These are phyloP conservation scores for Rhypophila decipiens DNA, from an alignment of 495 filamentous ascomycete genomes.

Conservation along the genomic window DNA sequence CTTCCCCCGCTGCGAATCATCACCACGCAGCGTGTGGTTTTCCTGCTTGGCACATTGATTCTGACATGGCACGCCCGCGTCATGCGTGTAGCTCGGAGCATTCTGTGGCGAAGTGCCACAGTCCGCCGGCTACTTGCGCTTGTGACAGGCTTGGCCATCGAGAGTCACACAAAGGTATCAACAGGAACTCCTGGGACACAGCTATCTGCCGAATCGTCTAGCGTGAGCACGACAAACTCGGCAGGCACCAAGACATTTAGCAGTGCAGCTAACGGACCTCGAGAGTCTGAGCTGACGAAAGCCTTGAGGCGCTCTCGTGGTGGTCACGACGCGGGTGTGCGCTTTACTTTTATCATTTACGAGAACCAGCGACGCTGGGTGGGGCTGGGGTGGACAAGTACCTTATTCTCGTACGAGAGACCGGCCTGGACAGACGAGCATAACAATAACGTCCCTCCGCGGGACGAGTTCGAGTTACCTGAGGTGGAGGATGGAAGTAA, in stretches of 20 bases:
- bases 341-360: slow-evolving; percentile 92
- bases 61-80: slow-evolving; percentile 89
- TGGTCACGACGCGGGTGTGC: slow-evolving; percentile 62
- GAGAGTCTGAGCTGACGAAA: slow-evolving; percentile 32
- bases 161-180: slow-evolving; percentile 24
- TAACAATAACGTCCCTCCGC: slow-evolving; percentile 68
- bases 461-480: slow-evolving; percentile 79
- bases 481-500: slow-evolving; percentile 70
- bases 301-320: slow-evolving; percentile 26
- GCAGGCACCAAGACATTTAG: slow-evolving; percentile 9
- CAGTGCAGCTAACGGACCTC: slow-evolving; percentile 1
- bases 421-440: slow-evolving; percentile 94
- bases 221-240: slow-evolving; percentile 7
- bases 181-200: slow-evolving; percentile 10
- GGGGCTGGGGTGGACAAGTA: slow-evolving; percentile 90
- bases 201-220: slow-evolving; percentile 11
- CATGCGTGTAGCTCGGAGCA: slow-evolving; percentile 73
- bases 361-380: slow-evolving; percentile 97
- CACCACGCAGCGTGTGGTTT: slow-evolving; percentile 75
- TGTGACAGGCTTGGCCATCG: slow-evolving; percentile 75
- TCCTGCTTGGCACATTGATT: slow-evolving; percentile 71
- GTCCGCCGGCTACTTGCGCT: slow-evolving; percentile 60
- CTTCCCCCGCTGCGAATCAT: slow-evolving; percentile 78
- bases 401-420: slow-evolving; percentile 81
- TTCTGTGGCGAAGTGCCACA: slow-evolving; percentile 81